These are phyloP conservation scores for Xylaria sp. DNA, from an alignment of 2,329 filamentous ascomycete genomes.

Conservation along the genomic window DNA sequence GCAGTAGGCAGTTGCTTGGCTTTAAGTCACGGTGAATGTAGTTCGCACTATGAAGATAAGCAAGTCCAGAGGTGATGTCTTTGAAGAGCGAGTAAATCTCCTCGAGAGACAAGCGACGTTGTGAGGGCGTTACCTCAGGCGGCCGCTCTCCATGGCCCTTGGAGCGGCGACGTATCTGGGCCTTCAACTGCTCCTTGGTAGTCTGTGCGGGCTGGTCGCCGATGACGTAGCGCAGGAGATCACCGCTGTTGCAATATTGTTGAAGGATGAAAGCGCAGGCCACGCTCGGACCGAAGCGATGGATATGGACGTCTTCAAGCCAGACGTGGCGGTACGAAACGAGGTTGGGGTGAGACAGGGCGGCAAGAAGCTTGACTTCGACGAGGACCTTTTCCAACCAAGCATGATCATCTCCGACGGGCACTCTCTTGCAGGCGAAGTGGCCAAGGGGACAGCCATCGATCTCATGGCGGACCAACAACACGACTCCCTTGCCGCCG, in stretches of 20 bases:
- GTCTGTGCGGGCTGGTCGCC: constrained; percentile 70
- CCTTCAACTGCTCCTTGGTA: constrained; percentile 88
- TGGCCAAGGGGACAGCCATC: constrained; percentile 89
- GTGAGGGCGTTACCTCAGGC: constrained; percentile 56
- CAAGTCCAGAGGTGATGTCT: constrained; percentile 91
- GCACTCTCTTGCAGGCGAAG: constrained; percentile 97
- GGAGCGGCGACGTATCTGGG: constrained; percentile 83
- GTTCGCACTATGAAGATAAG: constrained; percentile 88
- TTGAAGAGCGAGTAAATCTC: constrained; percentile 97
- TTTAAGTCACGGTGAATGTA: constrained; percentile 98
- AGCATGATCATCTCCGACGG: constrained; percentile 91
- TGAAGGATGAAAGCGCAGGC: constrained; percentile 97
- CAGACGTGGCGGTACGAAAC: constrained; percentile 98
- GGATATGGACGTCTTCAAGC: constrained; percentile 89
- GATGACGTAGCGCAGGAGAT: constrained; percentile 88
- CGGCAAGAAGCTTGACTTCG: constrained; percentile 92
- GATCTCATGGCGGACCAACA: constrained; percentile 92
- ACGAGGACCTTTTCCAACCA: constrained; percentile 95
- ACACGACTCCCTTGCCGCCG: constrained; percentile 93
- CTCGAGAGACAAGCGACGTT: constrained; percentile 73
- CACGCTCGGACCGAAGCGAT: constrained; percentile 87
- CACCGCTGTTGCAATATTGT: constrained; percentile 95
- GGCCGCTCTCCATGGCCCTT: constrained; percentile 77
- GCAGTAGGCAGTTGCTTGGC: constrained; percentile 92
- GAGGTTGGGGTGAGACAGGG: constrained; percentile 91